Evolutionary conservation across 192 early-diverging fungal species (phyloP).

Genomic region (Thamnidium elegans): DNA sequence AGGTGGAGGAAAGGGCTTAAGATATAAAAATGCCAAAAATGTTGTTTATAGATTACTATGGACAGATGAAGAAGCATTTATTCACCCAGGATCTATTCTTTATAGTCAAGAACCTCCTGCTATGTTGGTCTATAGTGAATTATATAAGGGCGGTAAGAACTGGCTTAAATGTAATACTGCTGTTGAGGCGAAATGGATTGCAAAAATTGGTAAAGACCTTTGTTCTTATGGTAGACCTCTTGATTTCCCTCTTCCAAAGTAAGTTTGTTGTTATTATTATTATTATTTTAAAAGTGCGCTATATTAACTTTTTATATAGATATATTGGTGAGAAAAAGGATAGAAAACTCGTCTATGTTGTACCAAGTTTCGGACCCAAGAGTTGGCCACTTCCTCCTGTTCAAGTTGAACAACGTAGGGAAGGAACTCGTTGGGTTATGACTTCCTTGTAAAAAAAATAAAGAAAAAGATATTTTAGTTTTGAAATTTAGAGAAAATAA

Average conservation of each 20-base stretch:
- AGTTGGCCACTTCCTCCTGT: slow-evolving; percentile 68
- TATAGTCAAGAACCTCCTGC: slow-evolving; percentile 64
- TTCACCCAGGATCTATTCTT: slow-evolving; percentile 67
- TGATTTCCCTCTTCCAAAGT: slow-evolving; percentile 73
- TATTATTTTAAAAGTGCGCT: neutral
- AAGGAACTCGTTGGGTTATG: slow-evolving; percentile 60
- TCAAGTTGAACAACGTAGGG: slow-evolving; percentile 57
- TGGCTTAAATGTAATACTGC: slow-evolving; percentile 57
- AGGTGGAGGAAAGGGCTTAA: slow-evolving; percentile 36
- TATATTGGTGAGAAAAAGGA: slow-evolving; percentile 53
- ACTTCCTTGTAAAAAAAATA: slow-evolving; percentile 2
- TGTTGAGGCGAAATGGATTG: slow-evolving; percentile 80
- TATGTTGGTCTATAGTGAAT: slow-evolving; percentile 70
- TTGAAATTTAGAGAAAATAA: neutral
- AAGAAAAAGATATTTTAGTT: neutral
- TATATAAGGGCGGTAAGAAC: slow-evolving; percentile 54
- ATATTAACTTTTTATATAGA: slow-evolving; percentile 8
- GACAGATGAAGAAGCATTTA: slow-evolving; percentile 69
- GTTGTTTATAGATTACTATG: slow-evolving; percentile 70
- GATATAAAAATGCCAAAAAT: slow-evolving; percentile 33
- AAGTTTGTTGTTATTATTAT: slow-evolving; percentile 22
- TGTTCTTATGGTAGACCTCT: slow-evolving; percentile 71
- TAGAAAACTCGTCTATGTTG: slow-evolving; percentile 55
- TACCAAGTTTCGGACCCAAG: slow-evolving; percentile 68
- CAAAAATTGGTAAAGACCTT: slow-evolving; percentile 69